A percentile compares a stretch with the other conserved stretches of the same genome.
Conservation (phyloP, 2,329 filamentous ascomycete genomes). For the Phoma sp. region DNA sequence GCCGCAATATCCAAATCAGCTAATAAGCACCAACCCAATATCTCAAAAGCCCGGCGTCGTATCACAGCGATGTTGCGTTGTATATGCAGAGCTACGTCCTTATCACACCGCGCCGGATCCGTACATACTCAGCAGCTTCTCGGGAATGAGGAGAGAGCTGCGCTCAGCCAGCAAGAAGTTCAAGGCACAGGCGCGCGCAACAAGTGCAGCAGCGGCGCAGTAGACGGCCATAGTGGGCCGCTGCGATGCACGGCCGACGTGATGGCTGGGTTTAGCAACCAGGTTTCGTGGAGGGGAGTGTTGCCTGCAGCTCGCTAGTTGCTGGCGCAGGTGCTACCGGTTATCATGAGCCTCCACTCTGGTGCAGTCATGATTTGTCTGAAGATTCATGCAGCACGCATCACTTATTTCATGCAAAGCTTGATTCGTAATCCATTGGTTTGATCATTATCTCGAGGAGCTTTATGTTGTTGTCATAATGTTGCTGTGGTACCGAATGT, state of each 20-base stretch:
- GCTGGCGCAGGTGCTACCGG: background rate
- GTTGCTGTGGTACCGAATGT: background rate
- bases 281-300: conserved; percentile 6
- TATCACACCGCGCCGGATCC: conserved; percentile 9
- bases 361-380: background rate
- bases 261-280: conserved; percentile 1
- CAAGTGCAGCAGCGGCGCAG: conserved; percentile 8
- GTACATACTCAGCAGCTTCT: conserved; percentile 1
- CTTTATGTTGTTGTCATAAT: background rate
- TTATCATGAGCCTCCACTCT: background rate
- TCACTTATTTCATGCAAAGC: background rate
- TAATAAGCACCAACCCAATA: background rate
- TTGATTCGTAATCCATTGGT: background rate
- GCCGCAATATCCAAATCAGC: conserved; percentile 4
- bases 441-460: background rate
- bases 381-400: background rate
- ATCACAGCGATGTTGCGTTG: conserved; percentile 9
- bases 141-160: conserved; percentile 15
- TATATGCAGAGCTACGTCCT: conserved; percentile 4
- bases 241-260: conserved; percentile 1
- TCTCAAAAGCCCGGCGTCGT: background rate
- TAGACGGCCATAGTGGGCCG: conserved; percentile 1
- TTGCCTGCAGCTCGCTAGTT: conserved; percentile 11
- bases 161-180: background rate
- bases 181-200: background rate